Percentiles rank a stretch among this genome's conserved stretches.
These are phyloP conservation scores for Cadophora sp. DNA, from an alignment of 2,329 filamentous ascomycete genomes.

Conservation along the genomic window DNA sequence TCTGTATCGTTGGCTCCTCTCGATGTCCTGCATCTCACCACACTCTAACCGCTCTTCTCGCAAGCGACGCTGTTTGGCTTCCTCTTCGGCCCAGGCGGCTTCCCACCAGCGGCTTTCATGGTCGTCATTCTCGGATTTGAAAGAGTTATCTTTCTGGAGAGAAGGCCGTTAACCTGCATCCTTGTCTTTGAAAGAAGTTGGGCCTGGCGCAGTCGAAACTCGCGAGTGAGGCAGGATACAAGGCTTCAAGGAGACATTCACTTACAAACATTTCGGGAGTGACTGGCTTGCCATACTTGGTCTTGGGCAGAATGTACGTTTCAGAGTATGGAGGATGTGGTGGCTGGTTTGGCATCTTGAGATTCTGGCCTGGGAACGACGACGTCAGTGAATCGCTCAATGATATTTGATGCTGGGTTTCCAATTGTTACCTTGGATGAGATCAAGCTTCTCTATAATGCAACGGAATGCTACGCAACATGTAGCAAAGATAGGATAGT, in stretches of 20 bases:
- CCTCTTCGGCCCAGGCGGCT: neutral
- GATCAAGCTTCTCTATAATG: neutral
- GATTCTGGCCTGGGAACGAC: neutral
- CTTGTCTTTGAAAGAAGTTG: no score
- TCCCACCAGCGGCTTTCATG: slow-evolving; percentile 9
- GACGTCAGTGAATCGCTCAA: neutral
- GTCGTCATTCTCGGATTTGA: neutral
- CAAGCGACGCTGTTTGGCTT: neutral
- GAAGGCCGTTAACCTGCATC: neutral
- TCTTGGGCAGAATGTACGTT: slow-evolving; percentile 23
- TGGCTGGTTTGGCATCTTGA: slow-evolving; percentile 18
- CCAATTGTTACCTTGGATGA: neutral
- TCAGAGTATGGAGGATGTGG: slow-evolving; percentile 20
- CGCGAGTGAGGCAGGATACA: no score
- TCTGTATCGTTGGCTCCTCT: neutral
- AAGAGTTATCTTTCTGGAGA: slow-evolving; percentile 11
- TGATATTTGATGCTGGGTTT: no score
- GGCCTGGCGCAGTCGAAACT: no score
- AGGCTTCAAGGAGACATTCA: neutral
- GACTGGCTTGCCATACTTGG: slow-evolving; percentile 22
- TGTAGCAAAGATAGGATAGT: no score
- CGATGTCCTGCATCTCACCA: neutral
- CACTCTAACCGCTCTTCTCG: neutral
- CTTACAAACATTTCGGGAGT: slow-evolving; percentile 25
- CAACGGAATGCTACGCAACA: neutral